phyloP scores from a whole-genome alignment of 1,284 basidiomycete species.

The Leccinum solheimii region DNA sequence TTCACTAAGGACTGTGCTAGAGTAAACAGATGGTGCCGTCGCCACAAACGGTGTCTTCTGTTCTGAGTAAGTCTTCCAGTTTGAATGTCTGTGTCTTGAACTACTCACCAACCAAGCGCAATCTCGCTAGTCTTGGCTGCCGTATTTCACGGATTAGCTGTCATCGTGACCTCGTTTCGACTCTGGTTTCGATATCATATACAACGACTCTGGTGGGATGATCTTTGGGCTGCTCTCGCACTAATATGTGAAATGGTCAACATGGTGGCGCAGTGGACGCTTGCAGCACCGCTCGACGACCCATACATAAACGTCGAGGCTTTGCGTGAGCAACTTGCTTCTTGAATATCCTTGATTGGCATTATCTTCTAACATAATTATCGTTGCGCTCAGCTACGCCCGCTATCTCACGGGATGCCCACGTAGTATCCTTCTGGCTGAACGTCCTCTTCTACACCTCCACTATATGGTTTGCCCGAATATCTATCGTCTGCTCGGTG shows the following conservation, averaged over 20 bases:
- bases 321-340: slow-evolving; percentile 14
- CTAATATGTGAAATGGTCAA: slow-evolving; percentile 17
- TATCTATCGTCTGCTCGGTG: slow-evolving; percentile 33
- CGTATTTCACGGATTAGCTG: slow-evolving; percentile 22
- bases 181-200: slow-evolving; percentile 29
- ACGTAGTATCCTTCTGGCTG: slow-evolving; percentile 26
- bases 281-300: slow-evolving; percentile 18
- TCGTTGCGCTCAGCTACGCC: slow-evolving; percentile 8
- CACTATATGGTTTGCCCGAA: slow-evolving; percentile 31
- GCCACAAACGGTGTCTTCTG: slow-evolving; percentile 14
- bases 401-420: slow-evolving; percentile 17
- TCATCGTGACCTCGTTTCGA: slow-evolving; percentile 27
- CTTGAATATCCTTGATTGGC: neutral
- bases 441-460: slow-evolving; percentile 26
- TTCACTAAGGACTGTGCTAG: neutral
- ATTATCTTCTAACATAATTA: neutral
- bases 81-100: neutral
- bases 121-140: slow-evolving; percentile 19
- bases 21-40: slow-evolving; percentile 12
- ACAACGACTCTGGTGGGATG: slow-evolving; percentile 32
- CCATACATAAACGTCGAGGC: slow-evolving; percentile 10
- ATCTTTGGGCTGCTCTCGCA: slow-evolving; percentile 28
- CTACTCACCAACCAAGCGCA: neutral
- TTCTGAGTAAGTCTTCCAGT: slow-evolving; percentile 19
- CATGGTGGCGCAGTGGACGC: slow-evolving; percentile 16